A percentile compares a stretch with the other conserved stretches of the same genome.
These are phyloP conservation scores for Coemansia sp. DNA, from an alignment of 371 early-diverging fungal genomes.

Conservation along the genomic window DNA sequence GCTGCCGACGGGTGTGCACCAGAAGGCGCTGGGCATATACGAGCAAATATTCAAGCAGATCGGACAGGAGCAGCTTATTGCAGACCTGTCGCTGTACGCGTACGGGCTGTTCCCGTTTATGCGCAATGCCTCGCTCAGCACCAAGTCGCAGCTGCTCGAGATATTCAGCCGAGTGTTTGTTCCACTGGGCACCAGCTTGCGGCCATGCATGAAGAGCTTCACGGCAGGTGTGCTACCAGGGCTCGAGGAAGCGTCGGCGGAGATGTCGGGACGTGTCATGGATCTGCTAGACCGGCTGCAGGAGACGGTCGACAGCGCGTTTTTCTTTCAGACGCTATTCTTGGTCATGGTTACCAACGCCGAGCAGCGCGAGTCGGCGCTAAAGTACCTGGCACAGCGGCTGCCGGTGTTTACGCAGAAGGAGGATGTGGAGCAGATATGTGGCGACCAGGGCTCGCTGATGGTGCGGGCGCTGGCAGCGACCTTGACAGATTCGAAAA, in stretches of 20 bases:
- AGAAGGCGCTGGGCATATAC: conserved; percentile 93
- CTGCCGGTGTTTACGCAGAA: conserved; percentile 66
- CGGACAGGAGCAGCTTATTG: conserved; percentile 71
- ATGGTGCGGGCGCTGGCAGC: conserved; percentile 78
- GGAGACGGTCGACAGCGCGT: conserved; percentile 63
- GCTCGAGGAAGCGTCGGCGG: conserved; percentile 89
- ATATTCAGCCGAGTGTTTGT: conserved; percentile 75
- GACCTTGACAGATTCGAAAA: conserved; percentile 66
- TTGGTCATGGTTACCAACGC: conserved; percentile 70
- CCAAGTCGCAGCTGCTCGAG: conserved; percentile 68
- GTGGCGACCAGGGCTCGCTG: conserved; percentile 68
- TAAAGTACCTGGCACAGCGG: conserved; percentile 74
- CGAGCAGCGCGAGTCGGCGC: conserved; percentile 66
- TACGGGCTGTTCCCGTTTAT: conserved; percentile 91
- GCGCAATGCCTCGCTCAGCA: conserved; percentile 78
- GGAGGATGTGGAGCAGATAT: conserved; percentile 66
- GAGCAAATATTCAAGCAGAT: conserved; percentile 81
- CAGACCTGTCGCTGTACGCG: conserved; percentile 84
- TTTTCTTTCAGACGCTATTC: conserved; percentile 83
- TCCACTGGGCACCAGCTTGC: conserved; percentile 66
- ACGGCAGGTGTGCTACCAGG: conserved; percentile 82
- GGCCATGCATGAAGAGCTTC: conserved; percentile 77
- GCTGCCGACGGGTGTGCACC: conserved; percentile 99
- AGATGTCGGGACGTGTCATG: conserved; percentile 77
- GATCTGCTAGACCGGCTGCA: conserved; percentile 67